Conservation (phyloP, 495 filamentous ascomycete genomes). For the Bombardia bombarda region DNA sequence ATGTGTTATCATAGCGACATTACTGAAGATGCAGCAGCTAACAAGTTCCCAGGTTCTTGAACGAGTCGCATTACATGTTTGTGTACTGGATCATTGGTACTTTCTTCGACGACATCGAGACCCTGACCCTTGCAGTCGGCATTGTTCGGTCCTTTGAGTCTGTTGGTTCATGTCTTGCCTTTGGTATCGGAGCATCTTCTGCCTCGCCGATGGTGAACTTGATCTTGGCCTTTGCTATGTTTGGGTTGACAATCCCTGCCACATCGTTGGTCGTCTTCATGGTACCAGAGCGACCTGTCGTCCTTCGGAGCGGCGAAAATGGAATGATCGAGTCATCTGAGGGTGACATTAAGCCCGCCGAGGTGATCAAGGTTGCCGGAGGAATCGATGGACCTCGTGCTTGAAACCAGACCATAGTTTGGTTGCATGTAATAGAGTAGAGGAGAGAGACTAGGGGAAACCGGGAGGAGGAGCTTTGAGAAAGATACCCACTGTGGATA, state of each 20-base stretch:
- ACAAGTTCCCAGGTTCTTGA: conserved; percentile 21
- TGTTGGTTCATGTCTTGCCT: conserved; percentile 41
- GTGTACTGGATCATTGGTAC: conserved; percentile 43
- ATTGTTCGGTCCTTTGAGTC: conserved; percentile 43
- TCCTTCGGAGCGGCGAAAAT: conserved; percentile 12
- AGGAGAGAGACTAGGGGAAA: no score
- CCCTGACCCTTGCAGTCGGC: conserved; percentile 37
- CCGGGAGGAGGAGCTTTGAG: no score
- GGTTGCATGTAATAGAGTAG: no score
- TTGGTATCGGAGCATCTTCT: conserved; percentile 37
- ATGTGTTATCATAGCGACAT: background rate
- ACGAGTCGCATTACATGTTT: conserved; percentile 38
- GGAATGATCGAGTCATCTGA: background rate
- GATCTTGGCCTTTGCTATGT: conserved; percentile 35
- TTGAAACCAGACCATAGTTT: no score
- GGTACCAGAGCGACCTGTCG: conserved; percentile 27
- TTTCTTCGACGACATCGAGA: conserved; percentile 42
- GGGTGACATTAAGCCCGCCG: conserved; percentile 8
- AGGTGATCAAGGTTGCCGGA: conserved; percentile 4
- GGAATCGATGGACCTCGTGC: conserved; percentile 10
- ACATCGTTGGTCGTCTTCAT: conserved; percentile 28
- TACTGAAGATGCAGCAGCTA: no score
- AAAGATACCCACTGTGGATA: no score
- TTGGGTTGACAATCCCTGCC: conserved; percentile 30
- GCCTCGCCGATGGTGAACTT: conserved; percentile 36